These are phyloP conservation scores for Claviceps purpurea DNA, from an alignment of 2,329 filamentous ascomycete genomes.

Conservation along the genomic window DNA sequence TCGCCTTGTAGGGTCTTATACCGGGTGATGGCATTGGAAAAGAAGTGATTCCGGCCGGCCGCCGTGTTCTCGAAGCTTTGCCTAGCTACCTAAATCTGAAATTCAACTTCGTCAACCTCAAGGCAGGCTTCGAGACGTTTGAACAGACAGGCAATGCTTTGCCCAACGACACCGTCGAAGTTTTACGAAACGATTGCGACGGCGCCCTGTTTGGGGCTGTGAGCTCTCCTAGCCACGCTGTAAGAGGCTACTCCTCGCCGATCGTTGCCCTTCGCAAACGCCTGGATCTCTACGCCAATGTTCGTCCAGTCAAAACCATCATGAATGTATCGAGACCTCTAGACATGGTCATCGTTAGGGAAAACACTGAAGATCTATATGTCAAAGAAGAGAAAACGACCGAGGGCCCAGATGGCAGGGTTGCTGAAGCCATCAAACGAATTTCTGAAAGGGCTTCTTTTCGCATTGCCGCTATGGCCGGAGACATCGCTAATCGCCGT, in stretches of 20 bases:
- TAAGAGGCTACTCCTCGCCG: slow-evolving; percentile 90
- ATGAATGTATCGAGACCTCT: slow-evolving; percentile 54
- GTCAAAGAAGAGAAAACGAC: slow-evolving; percentile 91
- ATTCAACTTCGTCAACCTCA: slow-evolving; percentile 87
- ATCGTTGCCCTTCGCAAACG: slow-evolving; percentile 94
- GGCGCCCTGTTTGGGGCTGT: slow-evolving; percentile 95
- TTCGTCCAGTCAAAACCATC: slow-evolving; percentile 85
- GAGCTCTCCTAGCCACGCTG: slow-evolving; percentile 75
- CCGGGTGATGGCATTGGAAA: slow-evolving; percentile 96
- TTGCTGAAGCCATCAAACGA: slow-evolving; percentile 95
- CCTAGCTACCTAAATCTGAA: slow-evolving; percentile 81
- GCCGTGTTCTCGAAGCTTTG: slow-evolving; percentile 82
- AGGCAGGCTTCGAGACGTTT: slow-evolving; percentile 89
- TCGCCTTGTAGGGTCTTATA: slow-evolving; percentile 65
- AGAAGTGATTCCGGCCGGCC: slow-evolving; percentile 93
- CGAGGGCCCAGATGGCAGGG: slow-evolving; percentile 61
- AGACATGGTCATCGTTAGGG: slow-evolving; percentile 94
- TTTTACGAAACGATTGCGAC: slow-evolving; percentile 83
- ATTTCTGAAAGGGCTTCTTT: slow-evolving; percentile 76
- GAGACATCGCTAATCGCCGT: slow-evolving; percentile 80
- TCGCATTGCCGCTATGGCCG: slow-evolving; percentile 85
- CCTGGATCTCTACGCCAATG: slow-evolving; percentile 92
- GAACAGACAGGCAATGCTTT: slow-evolving; percentile 78
- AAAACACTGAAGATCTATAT: slow-evolving; percentile 98
- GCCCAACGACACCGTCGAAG: slow-evolving; percentile 79